Base-by-base conservation (phyloP, 768 basidiomycete genomes). In the Tylopilus vinaceipallidus region DNA sequence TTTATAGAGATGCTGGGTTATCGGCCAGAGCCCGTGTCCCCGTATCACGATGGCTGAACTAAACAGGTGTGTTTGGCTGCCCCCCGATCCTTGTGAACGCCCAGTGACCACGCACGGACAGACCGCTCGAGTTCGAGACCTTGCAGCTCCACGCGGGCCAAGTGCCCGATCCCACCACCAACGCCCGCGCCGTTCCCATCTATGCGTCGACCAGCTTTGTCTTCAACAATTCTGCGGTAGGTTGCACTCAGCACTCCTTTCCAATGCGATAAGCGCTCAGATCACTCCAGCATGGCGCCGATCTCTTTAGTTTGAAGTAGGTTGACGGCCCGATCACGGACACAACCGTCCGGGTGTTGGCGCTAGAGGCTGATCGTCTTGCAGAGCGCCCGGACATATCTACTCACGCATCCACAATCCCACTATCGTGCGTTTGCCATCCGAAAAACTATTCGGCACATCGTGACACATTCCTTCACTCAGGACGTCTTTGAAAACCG, bases 401-500 rank as follows among this genome's bases (percentile, higher is more conserved):
- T 81, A 82, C 61, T 77, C 75, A 7, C 78, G 81, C 14, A 76
- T 82, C 32, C 71, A 73, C 17, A 82, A 81, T 52, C 81, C 81
- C 13, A 82, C 81, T 3, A 70, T 76, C 29, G 80, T 81, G 54
- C 49, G 79, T 71, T 19, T 26, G 22, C 34, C 6, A n/a, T n/a
- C 26, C 30, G 9, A 17, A 6, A 12, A 37, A 14, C n/a, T 5
- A 14, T 30, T 11, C 2, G 24, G 6, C n/a, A 0, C 24, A 16
- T 9, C 5, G 5, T 45, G 27, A 49, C 39, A 3, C 3, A 3
- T 17, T 17, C 14, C 7, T 11, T 12, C 24, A 17, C 8, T 30
- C 7, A 80, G 80, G 81, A 84, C 34, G 75, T 85, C 3, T 83
- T 86, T 42, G 85, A 86, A 65, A 77, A 77, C 56, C 74, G 84